These are phyloP conservation scores for Prunus dulcis DNA, from an alignment of 306 rosid genomes.

Conservation along the genomic window DNA sequence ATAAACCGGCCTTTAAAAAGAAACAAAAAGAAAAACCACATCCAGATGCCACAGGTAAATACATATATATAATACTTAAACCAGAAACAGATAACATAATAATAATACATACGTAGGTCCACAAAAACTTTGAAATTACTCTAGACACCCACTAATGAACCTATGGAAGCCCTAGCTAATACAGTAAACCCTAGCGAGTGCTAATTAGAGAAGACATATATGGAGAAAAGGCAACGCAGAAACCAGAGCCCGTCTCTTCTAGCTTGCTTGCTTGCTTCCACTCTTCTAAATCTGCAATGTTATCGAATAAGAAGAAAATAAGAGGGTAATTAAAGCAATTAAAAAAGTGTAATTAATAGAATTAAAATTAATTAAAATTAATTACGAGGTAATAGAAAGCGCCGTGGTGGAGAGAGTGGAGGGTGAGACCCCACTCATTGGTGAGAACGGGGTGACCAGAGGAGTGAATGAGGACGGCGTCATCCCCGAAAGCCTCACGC, in stretches of 20 bases:
- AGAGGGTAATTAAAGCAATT: neutral
- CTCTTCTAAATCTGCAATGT: conserved; percentile 57
- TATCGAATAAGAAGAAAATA: neutral
- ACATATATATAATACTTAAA: neutral
- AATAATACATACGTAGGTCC: conserved; percentile 29
- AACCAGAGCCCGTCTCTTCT: conserved; percentile 15
- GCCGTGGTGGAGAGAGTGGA: conserved; percentile 81
- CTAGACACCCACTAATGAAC: neutral
- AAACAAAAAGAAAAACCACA: neutral
- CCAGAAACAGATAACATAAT: neutral
- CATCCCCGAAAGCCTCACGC: conserved; percentile 84
- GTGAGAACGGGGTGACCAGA: conserved; percentile 83
- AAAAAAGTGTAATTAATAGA: neutral
- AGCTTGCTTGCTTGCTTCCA: conserved; percentile 8
- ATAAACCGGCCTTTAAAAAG: neutral
- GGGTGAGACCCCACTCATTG: conserved; percentile 84
- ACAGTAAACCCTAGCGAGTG: neutral
- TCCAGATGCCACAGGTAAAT: neutral
- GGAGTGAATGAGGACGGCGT: conserved; percentile 66
- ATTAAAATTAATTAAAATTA: no score
- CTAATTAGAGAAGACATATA: neutral
- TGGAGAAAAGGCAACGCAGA: conserved; percentile 7
- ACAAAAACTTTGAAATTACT: conserved; percentile 29
- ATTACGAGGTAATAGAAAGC: conserved; percentile 68
- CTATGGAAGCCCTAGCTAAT: conserved; percentile 14